A percentile compares a stretch with the other conserved stretches of the same genome.
Conservation (phyloP, 805 yeast genomes). For the Schizosaccharomyces cryophilus region DNA sequence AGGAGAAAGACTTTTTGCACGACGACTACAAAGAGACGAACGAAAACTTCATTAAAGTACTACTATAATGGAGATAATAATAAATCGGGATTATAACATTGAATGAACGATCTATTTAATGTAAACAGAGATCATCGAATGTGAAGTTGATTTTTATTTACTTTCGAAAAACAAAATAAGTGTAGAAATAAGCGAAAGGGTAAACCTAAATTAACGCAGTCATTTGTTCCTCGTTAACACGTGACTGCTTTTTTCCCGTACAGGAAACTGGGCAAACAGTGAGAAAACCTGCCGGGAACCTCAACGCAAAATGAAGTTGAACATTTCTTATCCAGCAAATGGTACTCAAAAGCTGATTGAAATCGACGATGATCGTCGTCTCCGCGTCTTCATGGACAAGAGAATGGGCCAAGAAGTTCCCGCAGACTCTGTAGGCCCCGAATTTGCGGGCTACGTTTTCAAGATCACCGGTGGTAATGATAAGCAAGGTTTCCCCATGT, state of each 20-base stretch:
- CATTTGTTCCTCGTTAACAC: neutral
- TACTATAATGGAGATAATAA: too few species aligned
- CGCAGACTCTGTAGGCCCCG: conserved; percentile 95
- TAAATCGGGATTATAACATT: too few species aligned
- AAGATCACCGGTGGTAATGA: conserved; percentile 99
- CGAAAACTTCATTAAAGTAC: too few species aligned
- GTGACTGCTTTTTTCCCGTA: neutral
- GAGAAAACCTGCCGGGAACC: conserved; percentile 1
- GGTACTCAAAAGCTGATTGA: conserved; percentile 97
- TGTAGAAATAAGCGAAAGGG: too few species aligned
- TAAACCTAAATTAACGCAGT: too few species aligned
- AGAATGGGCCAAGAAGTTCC: conserved; percentile 99
- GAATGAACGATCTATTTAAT: too few species aligned
- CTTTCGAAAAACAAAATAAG: too few species aligned
- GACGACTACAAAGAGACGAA: too few species aligned
- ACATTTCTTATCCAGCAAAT: conserved; percentile 99
- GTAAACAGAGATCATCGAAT: too few species aligned
- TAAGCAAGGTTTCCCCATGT: conserved; percentile 99
- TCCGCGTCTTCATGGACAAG: conserved; percentile 95
- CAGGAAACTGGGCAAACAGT: neutral
- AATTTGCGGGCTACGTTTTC: conserved; percentile 97
- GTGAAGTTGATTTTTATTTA: too few species aligned
- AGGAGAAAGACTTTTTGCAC: too few species aligned
- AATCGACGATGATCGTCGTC: conserved; percentile 96
- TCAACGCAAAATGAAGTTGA: conserved; percentile 31